These are phyloP conservation scores for Tetrapisispora pingtungensis DNA, from an alignment of 805 yeast genomes.

Conservation along the genomic window DNA sequence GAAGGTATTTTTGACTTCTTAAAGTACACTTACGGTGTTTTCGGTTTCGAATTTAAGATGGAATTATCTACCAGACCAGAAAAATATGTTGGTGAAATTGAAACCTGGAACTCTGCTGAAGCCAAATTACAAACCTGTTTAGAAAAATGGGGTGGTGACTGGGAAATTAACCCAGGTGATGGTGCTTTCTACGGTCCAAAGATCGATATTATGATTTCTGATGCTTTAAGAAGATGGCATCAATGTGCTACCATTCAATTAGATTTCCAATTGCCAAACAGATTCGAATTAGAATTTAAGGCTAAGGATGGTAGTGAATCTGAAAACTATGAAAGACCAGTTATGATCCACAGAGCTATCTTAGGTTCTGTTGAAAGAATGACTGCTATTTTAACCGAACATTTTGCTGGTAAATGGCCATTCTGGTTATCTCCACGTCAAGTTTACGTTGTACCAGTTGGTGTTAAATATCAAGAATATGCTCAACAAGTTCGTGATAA, in stretches of 20 bases:
- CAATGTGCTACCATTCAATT: constrained; percentile 98
- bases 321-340: constrained; percentile 74
- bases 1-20: constrained; percentile 72
- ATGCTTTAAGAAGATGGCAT: constrained; percentile 92
- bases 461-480: constrained; percentile 83
- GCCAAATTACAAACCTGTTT: constrained; percentile 71
- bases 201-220: constrained; percentile 92
- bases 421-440: constrained; percentile 99
- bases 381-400: constrained; percentile 97
- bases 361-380: constrained; percentile 97
- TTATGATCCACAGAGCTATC: constrained; percentile 98
- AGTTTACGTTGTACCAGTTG: constrained; percentile 91
- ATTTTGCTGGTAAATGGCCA: constrained; percentile 99
- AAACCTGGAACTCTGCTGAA: constrained; percentile 92
- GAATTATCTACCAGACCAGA: constrained; percentile 96
- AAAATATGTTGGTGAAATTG: constrained; percentile 86
- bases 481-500: constrained; percentile 71
- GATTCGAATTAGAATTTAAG: constrained; percentile 86
- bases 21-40: constrained; percentile 75
- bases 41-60: constrained; percentile 94
- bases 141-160: constrained; percentile 74
- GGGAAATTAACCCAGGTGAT: constrained; percentile 95
- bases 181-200: constrained; percentile 96
- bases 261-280: constrained; percentile 94
- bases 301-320: constrained; percentile 46